A percentile compares a stretch with the other conserved stretches of the same genome.
phyloP scores from a whole-genome alignment of 2,329 filamentous ascomycete species.

The Cryphonectria parasitica region DNA sequence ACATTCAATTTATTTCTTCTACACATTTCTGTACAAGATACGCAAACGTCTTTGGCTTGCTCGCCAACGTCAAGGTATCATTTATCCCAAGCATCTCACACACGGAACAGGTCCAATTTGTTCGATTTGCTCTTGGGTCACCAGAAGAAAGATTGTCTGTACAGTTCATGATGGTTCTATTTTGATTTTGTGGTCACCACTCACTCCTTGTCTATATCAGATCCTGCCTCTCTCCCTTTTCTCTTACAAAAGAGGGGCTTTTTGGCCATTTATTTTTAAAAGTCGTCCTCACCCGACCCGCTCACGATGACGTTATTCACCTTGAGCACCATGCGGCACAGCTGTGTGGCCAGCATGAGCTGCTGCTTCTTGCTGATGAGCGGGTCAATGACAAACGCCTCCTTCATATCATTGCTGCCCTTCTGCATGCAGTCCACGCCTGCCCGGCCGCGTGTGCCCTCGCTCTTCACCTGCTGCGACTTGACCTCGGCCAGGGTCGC shows the following conservation, averaged over 20 bases:
- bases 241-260: neutral
- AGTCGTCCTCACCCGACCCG: constrained; percentile 85
- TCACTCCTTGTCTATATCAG: neutral
- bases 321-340: constrained; percentile 98
- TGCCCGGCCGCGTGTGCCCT: constrained; percentile 61
- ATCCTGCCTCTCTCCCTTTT: neutral
- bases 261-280: constrained; percentile 51
- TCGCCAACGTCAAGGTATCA: neutral
- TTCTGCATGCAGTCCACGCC: constrained; percentile 98
- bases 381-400: constrained; percentile 97
- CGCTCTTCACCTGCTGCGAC: constrained; percentile 88
- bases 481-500: constrained; percentile 94
- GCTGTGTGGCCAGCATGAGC: constrained; percentile 91
- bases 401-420: constrained; percentile 95
- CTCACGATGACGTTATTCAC: constrained; percentile 95
- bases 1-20: too few species aligned
- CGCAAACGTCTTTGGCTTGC: neutral
- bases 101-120: neutral
- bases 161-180: neutral
- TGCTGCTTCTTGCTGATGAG: constrained; percentile 98
- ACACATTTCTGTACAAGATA: neutral
- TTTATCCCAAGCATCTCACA: too few species aligned
- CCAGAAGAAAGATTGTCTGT: neutral
- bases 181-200: neutral
- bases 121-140: neutral